Evolutionary conservation across 2,329 filamentous ascomycete species (phyloP).

Genomic region (Pezicula radicicola): DNA sequence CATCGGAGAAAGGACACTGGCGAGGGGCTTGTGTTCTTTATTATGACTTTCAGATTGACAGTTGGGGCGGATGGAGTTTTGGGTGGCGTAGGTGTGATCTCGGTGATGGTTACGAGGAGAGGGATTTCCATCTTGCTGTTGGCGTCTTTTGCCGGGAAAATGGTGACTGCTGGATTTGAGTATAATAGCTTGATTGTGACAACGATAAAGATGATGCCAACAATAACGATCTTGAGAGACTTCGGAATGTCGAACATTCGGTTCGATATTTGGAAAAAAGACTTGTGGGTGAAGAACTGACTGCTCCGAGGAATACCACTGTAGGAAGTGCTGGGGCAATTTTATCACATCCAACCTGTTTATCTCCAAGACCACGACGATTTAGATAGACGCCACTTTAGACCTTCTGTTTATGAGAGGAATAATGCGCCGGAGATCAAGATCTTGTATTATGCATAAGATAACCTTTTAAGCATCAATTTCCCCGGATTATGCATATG

Average conservation of each 20-base stretch:
- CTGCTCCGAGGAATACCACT: background rate
- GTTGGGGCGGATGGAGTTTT: constrained; percentile 12
- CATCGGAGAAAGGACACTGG: constrained; percentile 33
- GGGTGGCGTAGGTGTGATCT: background rate
- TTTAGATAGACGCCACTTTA: background rate
- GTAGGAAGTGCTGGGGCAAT: background rate
- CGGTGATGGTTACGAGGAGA: constrained; percentile 4
- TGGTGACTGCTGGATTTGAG: too few relatives aligned
- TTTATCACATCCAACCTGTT: background rate
- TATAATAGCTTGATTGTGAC: background rate
- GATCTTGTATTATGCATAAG: too few relatives aligned
- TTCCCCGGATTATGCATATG: too few relatives aligned
- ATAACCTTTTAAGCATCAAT: too few relatives aligned
- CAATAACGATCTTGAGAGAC: background rate
- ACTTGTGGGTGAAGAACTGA: background rate
- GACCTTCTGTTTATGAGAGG: too few relatives aligned
- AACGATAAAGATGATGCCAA: background rate
- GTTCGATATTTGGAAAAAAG: background rate
- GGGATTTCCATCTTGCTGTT: background rate
- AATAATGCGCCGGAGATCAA: too few relatives aligned
- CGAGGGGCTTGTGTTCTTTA: constrained; percentile 22
- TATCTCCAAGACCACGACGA: background rate
- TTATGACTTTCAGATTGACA: constrained; percentile 16
- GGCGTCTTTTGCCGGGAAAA: too few relatives aligned
- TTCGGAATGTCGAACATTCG: background rate